Evolutionary conservation across 2,329 filamentous ascomycete species (phyloP).

Genomic region (Ophiostoma quercus): DNA sequence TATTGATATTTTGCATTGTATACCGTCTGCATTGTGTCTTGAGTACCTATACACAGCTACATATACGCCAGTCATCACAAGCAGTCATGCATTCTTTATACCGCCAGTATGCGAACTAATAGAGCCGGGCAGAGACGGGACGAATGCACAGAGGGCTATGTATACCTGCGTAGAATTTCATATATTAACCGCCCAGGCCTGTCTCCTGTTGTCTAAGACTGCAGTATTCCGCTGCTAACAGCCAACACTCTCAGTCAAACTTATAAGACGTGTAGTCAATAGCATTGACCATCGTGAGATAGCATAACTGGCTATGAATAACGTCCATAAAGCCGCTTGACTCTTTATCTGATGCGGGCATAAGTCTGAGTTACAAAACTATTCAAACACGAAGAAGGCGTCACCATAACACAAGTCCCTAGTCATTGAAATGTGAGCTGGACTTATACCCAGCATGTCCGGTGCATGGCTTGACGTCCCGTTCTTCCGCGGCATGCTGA

Average conservation of each 20-base stretch:
- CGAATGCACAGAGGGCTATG: not conserved
- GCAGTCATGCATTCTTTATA: not conserved
- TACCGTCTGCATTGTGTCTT: not conserved
- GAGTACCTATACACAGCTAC: too few relatives aligned
- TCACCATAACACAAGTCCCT: too few relatives aligned
- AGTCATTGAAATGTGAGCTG: not conserved
- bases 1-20: not conserved
- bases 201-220: not conserved
- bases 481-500: not conserved
- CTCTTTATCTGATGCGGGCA: not conserved
- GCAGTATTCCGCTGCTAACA: not conserved
- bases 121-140: not conserved
- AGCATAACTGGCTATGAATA: not conserved
- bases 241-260: not conserved
- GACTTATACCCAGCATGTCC: not conserved
- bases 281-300: not conserved
- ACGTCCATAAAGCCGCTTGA: not conserved
- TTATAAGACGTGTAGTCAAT: not conserved
- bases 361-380: not conserved
- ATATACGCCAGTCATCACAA: too few relatives aligned
- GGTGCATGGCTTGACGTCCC: constrained; percentile 4
- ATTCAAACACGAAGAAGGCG: not conserved
- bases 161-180: not conserved
- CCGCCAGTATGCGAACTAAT: not conserved
- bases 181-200: not conserved